Evolutionary conservation across 2,329 filamentous ascomycete genomes (phyloP).

Genomic region (Microsporum canis): DNA sequence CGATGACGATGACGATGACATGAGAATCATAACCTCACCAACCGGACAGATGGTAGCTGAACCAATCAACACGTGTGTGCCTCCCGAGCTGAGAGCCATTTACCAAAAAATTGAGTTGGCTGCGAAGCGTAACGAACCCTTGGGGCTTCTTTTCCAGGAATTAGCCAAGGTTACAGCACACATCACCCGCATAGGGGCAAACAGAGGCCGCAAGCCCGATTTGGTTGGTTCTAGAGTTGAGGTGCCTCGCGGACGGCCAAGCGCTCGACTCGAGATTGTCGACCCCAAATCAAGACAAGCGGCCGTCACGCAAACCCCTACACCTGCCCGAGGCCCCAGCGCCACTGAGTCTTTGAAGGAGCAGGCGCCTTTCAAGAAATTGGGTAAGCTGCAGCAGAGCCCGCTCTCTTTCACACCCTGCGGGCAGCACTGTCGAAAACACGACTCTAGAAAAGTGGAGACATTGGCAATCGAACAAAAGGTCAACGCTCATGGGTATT

Average conservation of each 20-base stretch:
- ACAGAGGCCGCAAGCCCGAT: background rate
- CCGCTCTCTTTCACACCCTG: conserved; percentile 18
- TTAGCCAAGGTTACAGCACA: conserved; percentile 15
- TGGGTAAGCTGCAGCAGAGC: conserved; percentile 1
- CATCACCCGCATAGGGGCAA: conserved; percentile 5
- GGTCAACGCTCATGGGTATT: conserved; percentile 22
- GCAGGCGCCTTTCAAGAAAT: background rate
- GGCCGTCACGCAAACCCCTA: background rate
- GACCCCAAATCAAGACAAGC: background rate
- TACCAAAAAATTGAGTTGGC: conserved; percentile 24
- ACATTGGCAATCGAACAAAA: conserved; percentile 21
- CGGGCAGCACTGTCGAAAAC: conserved; percentile 14
- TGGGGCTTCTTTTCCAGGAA: conserved; percentile 22
- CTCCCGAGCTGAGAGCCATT: conserved; percentile 19
- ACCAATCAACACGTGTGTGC: background rate
- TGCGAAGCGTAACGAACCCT: conserved; percentile 19
- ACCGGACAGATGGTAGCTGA: conserved; percentile 1
- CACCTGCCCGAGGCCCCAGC: background rate
- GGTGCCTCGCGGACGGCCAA: background rate
- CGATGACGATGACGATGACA: background rate
- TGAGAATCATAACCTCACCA: background rate
- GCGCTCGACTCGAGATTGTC: background rate
- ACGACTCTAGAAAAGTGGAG: conserved; percentile 19
- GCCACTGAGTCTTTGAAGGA: background rate
- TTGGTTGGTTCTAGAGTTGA: background rate